Conservation (phyloP, 371 early-diverging fungal genomes). For the Rhizopus sp. region DNA sequence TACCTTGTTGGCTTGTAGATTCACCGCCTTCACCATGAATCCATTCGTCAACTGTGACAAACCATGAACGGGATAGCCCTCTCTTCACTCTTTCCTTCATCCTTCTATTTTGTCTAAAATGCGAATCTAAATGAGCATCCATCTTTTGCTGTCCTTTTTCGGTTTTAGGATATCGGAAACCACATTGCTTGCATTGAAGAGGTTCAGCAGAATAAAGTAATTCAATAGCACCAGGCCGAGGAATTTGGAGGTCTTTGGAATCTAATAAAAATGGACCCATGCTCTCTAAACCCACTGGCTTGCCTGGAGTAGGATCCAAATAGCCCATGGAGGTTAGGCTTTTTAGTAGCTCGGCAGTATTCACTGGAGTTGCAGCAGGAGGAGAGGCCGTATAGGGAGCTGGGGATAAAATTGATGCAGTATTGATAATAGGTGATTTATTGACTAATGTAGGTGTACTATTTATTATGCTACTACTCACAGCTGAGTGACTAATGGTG, state of each 20-base stretch:
- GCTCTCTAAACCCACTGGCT: conserved; percentile 3
- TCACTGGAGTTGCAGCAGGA: conserved; percentile 7
- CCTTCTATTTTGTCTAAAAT: conserved; percentile 89
- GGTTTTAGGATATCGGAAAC: conserved; percentile 74
- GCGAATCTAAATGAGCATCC: conserved; percentile 90
- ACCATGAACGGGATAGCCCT: conserved; percentile 86
- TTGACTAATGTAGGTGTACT: conserved; percentile 1
- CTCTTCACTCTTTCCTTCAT: conserved; percentile 76
- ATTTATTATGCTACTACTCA: background rate
- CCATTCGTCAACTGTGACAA: conserved; percentile 70
- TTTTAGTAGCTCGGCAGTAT: conserved; percentile 41
- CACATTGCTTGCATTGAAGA: conserved; percentile 91
- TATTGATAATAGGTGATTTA: conserved; percentile 8
- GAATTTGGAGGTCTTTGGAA: conserved; percentile 50
- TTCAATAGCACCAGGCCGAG: conserved; percentile 62
- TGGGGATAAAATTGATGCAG: conserved; percentile 3
- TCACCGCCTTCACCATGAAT: conserved; percentile 49
- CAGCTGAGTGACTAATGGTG: conserved; percentile 2
- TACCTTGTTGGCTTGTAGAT: conserved; percentile 51
- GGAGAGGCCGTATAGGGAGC: background rate
- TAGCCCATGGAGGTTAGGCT: conserved; percentile 43
- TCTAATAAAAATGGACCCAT: conserved; percentile 36
- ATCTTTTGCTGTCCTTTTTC: conserved; percentile 73
- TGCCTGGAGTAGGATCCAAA: conserved; percentile 16
- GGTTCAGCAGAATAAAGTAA: conserved; percentile 75